Evolutionary conservation across 257 asterid species (phyloP).

Genomic region (Striga asiatica): DNA sequence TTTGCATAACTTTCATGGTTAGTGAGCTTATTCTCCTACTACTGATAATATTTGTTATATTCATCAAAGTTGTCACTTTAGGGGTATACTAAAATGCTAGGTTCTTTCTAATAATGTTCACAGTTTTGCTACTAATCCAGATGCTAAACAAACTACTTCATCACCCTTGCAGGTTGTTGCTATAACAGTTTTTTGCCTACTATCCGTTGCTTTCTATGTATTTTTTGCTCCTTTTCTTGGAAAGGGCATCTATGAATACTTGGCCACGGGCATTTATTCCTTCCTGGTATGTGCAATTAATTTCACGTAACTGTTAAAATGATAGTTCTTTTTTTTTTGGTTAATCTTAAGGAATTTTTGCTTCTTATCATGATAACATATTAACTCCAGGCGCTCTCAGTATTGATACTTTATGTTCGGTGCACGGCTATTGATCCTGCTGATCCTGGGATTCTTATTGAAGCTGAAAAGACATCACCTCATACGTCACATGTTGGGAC

Average conservation of each 20-base stretch:
- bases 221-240: slow-evolving; percentile 98
- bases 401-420: slow-evolving; percentile 70
- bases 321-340: neutral
- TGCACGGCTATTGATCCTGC: slow-evolving; percentile 97
- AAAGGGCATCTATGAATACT: slow-evolving; percentile 69
- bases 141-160: slow-evolving; percentile 8
- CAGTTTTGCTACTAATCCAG: neutral
- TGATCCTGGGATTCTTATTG: slow-evolving; percentile 84
- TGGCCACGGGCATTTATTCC: slow-evolving; percentile 79
- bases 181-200: slow-evolving; percentile 80
- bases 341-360: neutral
- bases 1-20: neutral
- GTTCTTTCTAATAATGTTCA: neutral
- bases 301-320: neutral
- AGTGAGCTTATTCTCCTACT: too few relatives aligned
- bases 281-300: slow-evolving; percentile 51
- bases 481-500: slow-evolving; percentile 50
- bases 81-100: neutral
- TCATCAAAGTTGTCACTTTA: too few relatives aligned
- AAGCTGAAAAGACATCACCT: slow-evolving; percentile 47
- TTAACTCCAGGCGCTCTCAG: slow-evolving; percentile 58
- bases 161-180: slow-evolving; percentile 73
- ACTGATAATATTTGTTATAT: too few relatives aligned
- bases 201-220: slow-evolving; percentile 92
- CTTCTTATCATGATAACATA: slow-evolving; percentile 12